Conservation (phyloP, 257 asterid genomes). For the Nicotiana knightiana region DNA sequence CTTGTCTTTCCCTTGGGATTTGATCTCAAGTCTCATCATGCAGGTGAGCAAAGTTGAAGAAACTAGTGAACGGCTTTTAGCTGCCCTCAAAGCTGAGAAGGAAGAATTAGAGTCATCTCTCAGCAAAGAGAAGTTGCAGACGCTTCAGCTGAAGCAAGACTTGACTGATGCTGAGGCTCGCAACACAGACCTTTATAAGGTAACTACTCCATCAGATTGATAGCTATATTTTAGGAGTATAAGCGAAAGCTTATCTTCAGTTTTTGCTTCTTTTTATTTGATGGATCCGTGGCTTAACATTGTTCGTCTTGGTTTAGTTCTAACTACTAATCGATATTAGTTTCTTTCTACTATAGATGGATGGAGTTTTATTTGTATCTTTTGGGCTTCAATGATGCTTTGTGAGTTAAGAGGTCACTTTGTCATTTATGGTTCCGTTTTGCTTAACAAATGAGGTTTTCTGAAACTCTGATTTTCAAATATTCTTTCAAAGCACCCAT, state of each 20-base stretch:
- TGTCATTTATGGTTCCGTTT: neutral
- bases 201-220: slow-evolving; percentile 25
- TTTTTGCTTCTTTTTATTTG: neutral
- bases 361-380: neutral
- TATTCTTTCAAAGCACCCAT: neutral
- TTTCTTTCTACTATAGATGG: neutral
- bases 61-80: slow-evolving; percentile 45
- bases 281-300: neutral
- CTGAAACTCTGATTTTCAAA: neutral
- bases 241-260: neutral
- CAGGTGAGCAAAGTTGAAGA: slow-evolving; percentile 62
- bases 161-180: slow-evolving; percentile 65
- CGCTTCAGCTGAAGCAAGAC: slow-evolving; percentile 64
- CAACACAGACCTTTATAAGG: slow-evolving; percentile 76
- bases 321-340: neutral
- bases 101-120: slow-evolving; percentile 69
- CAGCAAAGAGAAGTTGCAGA: slow-evolving; percentile 61
- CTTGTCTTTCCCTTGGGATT: slow-evolving; percentile 1
- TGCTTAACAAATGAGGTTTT: neutral
- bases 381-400: neutral
- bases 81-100: slow-evolving; percentile 58
- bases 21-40: slow-evolving; percentile 9
- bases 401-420: neutral
- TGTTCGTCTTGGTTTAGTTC: neutral
- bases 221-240: neutral